Evolutionary conservation across 495 filamentous ascomycete species (phyloP).

Genomic region (Aspergillus avenaceus): DNA sequence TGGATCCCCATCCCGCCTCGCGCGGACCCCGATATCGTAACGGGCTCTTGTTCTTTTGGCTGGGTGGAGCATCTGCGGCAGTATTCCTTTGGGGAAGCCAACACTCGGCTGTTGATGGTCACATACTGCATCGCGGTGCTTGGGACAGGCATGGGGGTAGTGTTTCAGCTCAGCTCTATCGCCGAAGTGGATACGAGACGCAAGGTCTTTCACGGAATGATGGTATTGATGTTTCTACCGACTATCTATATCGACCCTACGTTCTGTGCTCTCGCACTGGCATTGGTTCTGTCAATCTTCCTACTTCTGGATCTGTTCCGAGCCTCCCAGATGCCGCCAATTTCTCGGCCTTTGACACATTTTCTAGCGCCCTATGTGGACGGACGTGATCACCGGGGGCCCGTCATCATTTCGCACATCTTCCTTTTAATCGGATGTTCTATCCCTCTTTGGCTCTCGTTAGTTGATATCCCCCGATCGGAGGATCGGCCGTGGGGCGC

Average conservation of each 20-base stretch:
- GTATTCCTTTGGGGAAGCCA: constrained; percentile 64
- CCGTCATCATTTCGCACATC: constrained; percentile 92
- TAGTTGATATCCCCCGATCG: constrained; percentile 57
- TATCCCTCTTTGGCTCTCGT: constrained; percentile 86
- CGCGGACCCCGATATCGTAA: constrained; percentile 22
- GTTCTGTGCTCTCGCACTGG: constrained; percentile 74
- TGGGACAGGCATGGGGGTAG: constrained; percentile 62
- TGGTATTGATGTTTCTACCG: constrained; percentile 91
- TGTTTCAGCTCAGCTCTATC: constrained; percentile 65
- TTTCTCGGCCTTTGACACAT: constrained; percentile 73
- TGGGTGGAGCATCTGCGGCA: constrained; percentile 57
- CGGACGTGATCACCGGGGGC: constrained; percentile 85
- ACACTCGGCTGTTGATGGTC: constrained; percentile 71
- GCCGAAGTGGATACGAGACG: constrained; percentile 92
- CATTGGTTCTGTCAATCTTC: constrained; percentile 73
- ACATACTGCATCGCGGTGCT: constrained; percentile 70
- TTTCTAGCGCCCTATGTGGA: constrained; percentile 95
- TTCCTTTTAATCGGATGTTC: constrained; percentile 96
- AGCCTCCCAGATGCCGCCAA: constrained; percentile 83
- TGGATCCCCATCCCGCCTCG: constrained; percentile 74
- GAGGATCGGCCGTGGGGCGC: constrained; percentile 53
- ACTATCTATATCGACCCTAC: constrained; percentile 79
- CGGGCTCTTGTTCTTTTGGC: constrained; percentile 41
- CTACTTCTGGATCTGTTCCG: constrained; percentile 84
- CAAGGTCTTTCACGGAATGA: constrained; percentile 98